Conservation (phyloP, 805 yeast species). For the Yamadazyma phyllophila region DNA sequence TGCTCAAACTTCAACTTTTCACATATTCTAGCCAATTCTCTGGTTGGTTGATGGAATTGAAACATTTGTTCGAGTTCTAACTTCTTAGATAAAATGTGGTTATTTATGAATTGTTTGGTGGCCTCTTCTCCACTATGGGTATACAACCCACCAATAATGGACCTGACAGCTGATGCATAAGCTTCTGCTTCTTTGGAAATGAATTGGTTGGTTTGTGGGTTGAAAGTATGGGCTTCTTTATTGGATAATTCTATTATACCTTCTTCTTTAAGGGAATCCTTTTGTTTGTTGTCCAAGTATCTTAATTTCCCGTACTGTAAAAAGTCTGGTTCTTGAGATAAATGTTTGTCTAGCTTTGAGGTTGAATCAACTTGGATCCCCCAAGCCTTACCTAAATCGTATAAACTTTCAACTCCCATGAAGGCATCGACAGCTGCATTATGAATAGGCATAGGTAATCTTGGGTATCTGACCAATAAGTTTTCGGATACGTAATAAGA, state of each 20-base stretch:
- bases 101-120: conserved; percentile 65
- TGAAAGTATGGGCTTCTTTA: conserved; percentile 21
- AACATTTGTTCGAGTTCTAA: conserved; percentile 72
- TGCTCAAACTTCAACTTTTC: conserved; percentile 68
- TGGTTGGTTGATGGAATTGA: conserved; percentile 79
- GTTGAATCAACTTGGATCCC: conserved; percentile 80
- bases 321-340: conserved; percentile 66
- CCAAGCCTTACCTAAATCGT: conserved; percentile 73
- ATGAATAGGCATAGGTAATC: conserved; percentile 80
- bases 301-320: conserved; percentile 70
- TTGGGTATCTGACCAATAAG: conserved; percentile 75
- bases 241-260: conserved; percentile 48
- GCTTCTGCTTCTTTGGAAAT: conserved; percentile 43
- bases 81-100: conserved; percentile 80
- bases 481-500: conserved; percentile 74
- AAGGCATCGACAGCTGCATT: conserved; percentile 75
- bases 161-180: conserved; percentile 70
- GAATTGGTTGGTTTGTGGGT: conserved; percentile 16
- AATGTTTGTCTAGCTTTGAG: conserved; percentile 60
- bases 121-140: conserved; percentile 65
- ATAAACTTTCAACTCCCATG: conserved; percentile 63
- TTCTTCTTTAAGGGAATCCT: conserved; percentile 35
- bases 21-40: conserved; percentile 76
- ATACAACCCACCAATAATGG: conserved; percentile 80
- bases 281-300: conserved; percentile 34